Evolutionary conservation across 495 filamentous ascomycete species (phyloP).

Genomic region (Aspergillus taichungensis): DNA sequence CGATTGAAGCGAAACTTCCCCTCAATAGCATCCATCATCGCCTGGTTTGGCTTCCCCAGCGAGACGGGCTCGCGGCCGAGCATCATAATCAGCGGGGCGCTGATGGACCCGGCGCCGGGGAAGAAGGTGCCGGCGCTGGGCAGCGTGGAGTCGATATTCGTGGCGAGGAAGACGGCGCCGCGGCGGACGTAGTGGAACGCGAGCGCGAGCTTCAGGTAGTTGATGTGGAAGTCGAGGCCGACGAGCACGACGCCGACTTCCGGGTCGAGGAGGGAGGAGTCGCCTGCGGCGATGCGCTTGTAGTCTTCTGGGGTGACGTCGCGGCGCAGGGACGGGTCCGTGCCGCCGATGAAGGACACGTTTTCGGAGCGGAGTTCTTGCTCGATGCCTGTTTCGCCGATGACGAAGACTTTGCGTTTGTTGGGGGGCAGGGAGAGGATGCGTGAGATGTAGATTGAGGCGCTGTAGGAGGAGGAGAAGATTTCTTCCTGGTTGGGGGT

Average conservation of each 20-base stretch:
- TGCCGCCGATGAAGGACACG: conserved; percentile 78
- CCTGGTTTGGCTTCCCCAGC: conserved; percentile 90
- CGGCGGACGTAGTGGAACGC: conserved; percentile 77
- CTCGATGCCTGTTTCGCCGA: conserved; percentile 89
- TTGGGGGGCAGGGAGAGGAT: conserved; percentile 68
- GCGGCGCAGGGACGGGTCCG: conserved; percentile 67
- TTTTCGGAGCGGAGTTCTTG: conserved; percentile 71
- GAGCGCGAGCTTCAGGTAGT: conserved; percentile 80
- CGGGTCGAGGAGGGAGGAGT: conserved; percentile 60
- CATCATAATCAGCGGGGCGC: conserved; percentile 72
- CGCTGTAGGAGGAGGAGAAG: conserved; percentile 89
- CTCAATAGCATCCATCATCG: conserved; percentile 99
- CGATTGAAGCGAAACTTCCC: conserved; percentile 88
- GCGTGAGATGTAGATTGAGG: conserved; percentile 91
- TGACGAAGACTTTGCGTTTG: conserved; percentile 85
- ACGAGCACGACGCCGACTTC: conserved; percentile 84
- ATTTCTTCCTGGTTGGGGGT: conserved; percentile 63
- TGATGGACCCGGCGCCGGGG: conserved; percentile 81
- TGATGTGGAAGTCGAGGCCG: conserved; percentile 86
- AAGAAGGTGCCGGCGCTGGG: conserved; percentile 74
- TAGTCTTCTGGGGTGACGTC: conserved; percentile 76
- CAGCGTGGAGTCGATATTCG: conserved; percentile 83
- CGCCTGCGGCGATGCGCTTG: conserved; percentile 60
- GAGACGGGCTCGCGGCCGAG: conserved; percentile 57
- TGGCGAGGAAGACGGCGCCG: conserved; percentile 86